Percentiles rank a stretch among this genome's conserved stretches.
Conservation (phyloP, 345 rosid species). For the Boechera retrofracta region DNA sequence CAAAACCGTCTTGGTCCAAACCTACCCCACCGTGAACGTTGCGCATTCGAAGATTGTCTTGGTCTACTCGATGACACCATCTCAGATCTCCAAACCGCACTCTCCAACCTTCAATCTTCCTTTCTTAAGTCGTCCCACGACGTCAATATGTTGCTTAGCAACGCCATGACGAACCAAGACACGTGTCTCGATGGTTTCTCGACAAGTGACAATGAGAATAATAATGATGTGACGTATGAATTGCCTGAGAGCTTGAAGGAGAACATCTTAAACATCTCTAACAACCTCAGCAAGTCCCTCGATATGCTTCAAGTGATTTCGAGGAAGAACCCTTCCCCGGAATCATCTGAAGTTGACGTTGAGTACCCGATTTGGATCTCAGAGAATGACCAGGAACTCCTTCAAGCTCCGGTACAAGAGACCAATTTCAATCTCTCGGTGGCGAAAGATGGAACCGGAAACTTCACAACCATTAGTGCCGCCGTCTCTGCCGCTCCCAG, state of each 20-base stretch:
- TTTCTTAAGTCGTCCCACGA: background rate
- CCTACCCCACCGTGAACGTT: constrained; percentile 45
- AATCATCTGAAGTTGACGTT: constrained; percentile 54
- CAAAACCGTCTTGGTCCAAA: constrained; percentile 23
- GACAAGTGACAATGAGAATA: constrained; percentile 34
- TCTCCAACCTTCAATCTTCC: constrained; percentile 50
- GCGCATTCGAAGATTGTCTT: constrained; percentile 71
- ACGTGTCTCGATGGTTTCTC: constrained; percentile 88
- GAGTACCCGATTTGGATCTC: constrained; percentile 67
- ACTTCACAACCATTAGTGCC: constrained; percentile 60
- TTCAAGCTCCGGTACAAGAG: constrained; percentile 48
- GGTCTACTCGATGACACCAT: constrained; percentile 61
- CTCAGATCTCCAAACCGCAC: constrained; percentile 51
- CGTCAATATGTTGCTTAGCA: constrained; percentile 68
- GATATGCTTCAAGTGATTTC: constrained; percentile 68
- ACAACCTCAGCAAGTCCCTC: constrained; percentile 69
- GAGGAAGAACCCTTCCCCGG: constrained; percentile 35
- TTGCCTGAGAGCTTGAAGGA: constrained; percentile 54
- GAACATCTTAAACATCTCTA: constrained; percentile 58
- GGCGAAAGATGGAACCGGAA: constrained; percentile 75
- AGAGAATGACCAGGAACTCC: constrained; percentile 51
- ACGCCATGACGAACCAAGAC: constrained; percentile 85
- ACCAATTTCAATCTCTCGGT: constrained; percentile 59
- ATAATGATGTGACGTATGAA: background rate
- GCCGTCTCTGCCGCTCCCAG: constrained; percentile 79